Conservation (phyloP, 306 rosid species). For the Rosa rugosa region DNA sequence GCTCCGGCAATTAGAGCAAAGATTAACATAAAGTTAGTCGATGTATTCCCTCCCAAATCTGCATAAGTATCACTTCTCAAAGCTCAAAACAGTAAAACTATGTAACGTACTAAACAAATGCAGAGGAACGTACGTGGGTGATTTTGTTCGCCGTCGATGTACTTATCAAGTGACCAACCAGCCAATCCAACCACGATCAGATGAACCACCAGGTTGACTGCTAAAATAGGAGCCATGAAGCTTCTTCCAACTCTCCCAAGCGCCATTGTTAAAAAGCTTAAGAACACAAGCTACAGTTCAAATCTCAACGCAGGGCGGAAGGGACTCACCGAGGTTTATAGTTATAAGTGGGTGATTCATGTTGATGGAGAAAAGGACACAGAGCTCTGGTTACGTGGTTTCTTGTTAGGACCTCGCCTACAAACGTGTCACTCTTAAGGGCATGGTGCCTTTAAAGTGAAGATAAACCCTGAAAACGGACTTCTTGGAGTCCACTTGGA, state of each 20-base stretch:
- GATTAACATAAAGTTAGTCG: constrained; percentile 41
- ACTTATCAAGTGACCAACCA: constrained; percentile 48
- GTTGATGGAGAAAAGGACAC: constrained; percentile 10
- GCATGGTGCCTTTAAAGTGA: constrained; percentile 8
- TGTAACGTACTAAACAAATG: background rate
- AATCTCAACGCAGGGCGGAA: background rate
- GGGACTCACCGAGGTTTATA: background rate
- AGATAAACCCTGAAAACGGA: background rate
- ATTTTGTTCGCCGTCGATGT: constrained; percentile 40
- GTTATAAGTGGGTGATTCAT: background rate
- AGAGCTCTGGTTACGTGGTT: constrained; percentile 13
- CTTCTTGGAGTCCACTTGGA: background rate
- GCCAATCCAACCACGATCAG: constrained; percentile 40
- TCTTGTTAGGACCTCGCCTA: constrained; percentile 15
- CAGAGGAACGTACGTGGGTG: constrained; percentile 34
- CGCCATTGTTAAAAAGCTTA: constrained; percentile 21
- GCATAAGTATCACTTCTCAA: background rate
- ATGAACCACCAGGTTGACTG: constrained; percentile 32
- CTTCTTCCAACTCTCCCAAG: constrained; percentile 31
- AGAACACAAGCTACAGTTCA: background rate
- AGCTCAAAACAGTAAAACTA: background rate
- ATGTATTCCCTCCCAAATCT: constrained; percentile 47
- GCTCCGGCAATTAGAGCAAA: constrained; percentile 37
- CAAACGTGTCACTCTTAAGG: constrained; percentile 15
- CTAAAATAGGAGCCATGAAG: constrained; percentile 39